phyloP scores from a whole-genome alignment of 192 early-diverging fungal species.

The Coemansia sp. region DNA sequence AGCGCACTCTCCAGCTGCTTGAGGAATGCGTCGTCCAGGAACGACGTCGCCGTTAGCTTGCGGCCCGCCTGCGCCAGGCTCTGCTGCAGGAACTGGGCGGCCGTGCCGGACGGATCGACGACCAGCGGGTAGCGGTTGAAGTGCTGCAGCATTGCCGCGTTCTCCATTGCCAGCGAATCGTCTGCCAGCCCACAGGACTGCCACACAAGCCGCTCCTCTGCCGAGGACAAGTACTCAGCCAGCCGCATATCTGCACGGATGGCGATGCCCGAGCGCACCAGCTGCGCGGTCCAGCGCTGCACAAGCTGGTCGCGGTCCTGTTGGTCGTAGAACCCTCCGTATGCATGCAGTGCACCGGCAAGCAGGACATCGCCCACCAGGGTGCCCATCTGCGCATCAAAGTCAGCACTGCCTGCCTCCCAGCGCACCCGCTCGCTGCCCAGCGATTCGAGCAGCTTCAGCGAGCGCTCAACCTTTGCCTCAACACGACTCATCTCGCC shows the following conservation, averaged over 20 bases:
- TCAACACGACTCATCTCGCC: slow-evolving; percentile 91
- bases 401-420: slow-evolving; percentile 84
- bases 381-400: slow-evolving; percentile 96
- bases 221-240: slow-evolving; percentile 85
- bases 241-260: slow-evolving; percentile 77
- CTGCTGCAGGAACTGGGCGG: slow-evolving; percentile 81
- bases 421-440: slow-evolving; percentile 93
- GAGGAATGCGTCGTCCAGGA: slow-evolving; percentile 95
- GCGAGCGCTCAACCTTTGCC: slow-evolving; percentile 87
- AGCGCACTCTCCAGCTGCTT: slow-evolving; percentile 97
- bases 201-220: slow-evolving; percentile 93
- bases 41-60: slow-evolving; percentile 92
- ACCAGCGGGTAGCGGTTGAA: slow-evolving; percentile 97
- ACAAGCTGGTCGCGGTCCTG: slow-evolving; percentile 83
- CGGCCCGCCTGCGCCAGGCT: slow-evolving; percentile 49
- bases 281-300: slow-evolving; percentile 74
- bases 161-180: slow-evolving; percentile 89
- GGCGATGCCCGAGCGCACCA: slow-evolving; percentile 39
- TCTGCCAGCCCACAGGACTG: slow-evolving; percentile 82
- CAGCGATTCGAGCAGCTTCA: slow-evolving; percentile 83
- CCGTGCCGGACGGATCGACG: slow-evolving; percentile 97
- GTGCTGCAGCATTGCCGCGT: slow-evolving; percentile 94
- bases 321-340: slow-evolving; percentile 98
- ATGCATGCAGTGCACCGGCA: slow-evolving; percentile 90
- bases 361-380: slow-evolving; percentile 96